Conservation (phyloP, 768 basidiomycete species). For the Symmetrospora coprosmae region DNA sequence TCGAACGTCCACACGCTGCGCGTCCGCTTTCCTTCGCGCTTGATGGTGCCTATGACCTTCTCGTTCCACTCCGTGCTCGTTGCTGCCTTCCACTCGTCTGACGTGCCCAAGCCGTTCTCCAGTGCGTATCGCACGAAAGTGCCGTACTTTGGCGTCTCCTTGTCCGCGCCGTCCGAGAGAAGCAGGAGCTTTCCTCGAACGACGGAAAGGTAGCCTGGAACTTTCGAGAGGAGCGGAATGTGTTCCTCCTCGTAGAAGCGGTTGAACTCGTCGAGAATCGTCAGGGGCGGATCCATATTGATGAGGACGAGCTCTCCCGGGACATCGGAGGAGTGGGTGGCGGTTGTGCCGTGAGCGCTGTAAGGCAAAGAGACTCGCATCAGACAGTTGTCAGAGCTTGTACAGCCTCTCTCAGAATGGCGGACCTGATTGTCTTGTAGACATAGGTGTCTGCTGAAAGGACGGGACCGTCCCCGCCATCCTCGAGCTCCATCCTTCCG, state of each 20-base stretch:
- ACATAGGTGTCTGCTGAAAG: background rate
- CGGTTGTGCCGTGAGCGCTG: background rate
- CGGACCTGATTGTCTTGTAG: conserved; percentile 1
- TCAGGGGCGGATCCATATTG: background rate
- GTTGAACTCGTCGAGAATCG: conserved; percentile 3
- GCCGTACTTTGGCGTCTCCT: background rate
- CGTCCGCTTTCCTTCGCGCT: background rate
- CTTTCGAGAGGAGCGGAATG: background rate
- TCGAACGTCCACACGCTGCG: background rate
- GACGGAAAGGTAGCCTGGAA: background rate
- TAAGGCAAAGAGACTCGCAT: background rate
- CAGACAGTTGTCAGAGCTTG: too few species aligned
- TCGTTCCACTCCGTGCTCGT: background rate
- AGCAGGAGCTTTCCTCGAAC: background rate
- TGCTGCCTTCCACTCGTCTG: background rate
- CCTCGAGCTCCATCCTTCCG: background rate
- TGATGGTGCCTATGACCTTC: background rate
- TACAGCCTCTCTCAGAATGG: too few species aligned
- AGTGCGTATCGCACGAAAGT: background rate
- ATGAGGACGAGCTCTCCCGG: background rate
- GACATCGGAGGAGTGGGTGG: background rate
- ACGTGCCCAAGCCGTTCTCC: background rate
- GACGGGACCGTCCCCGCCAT: conserved; percentile 12
- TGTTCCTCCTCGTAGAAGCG: conserved; percentile 8
- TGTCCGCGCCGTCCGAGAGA: background rate